phyloP scores from a whole-genome alignment of 805 yeast species.

The Saturnispora galanensis region DNA sequence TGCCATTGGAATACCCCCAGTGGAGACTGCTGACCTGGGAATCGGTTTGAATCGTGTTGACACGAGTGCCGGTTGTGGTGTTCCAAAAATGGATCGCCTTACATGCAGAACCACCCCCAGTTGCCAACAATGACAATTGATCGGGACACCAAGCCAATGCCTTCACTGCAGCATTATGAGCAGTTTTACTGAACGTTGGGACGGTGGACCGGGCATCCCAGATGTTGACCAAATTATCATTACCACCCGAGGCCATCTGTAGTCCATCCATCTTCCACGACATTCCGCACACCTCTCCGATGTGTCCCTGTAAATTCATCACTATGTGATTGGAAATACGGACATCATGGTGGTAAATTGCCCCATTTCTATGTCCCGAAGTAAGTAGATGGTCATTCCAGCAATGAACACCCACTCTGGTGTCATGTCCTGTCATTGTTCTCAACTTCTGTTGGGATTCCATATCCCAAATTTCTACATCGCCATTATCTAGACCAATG shows the following conservation, averaged over 20 bases:
- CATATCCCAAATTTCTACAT: slow-evolving; percentile 88
- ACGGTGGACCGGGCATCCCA: slow-evolving; percentile 75
- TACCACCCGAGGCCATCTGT: slow-evolving; percentile 87
- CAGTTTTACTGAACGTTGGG: slow-evolving; percentile 67
- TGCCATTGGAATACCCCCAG: slow-evolving; percentile 75
- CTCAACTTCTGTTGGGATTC: slow-evolving; percentile 66
- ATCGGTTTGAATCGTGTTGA: slow-evolving; percentile 81
- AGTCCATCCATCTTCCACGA: slow-evolving; percentile 78
- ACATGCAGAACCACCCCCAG: slow-evolving; percentile 95
- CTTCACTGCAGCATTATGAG: slow-evolving; percentile 90
- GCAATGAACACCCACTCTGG: slow-evolving; percentile 72
- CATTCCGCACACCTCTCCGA: slow-evolving; percentile 88
- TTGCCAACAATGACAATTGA: slow-evolving; percentile 72
- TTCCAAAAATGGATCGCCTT: slow-evolving; percentile 92
- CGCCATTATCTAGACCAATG: slow-evolving; percentile 76
- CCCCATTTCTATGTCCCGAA: slow-evolving; percentile 82
- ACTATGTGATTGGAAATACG: slow-evolving; percentile 71
- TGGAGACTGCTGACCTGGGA: slow-evolving; percentile 89
- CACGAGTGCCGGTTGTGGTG: slow-evolving; percentile 77
- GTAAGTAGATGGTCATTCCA: slow-evolving; percentile 80
- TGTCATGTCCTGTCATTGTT: slow-evolving; percentile 63
- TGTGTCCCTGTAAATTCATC: slow-evolving; percentile 50
- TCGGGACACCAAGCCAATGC: slow-evolving; percentile 94
- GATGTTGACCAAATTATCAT: slow-evolving; percentile 83
- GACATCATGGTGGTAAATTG: slow-evolving; percentile 81